Conservation (phyloP, 768 basidiomycete genomes). For the Kwoniella dendrophila region DNA sequence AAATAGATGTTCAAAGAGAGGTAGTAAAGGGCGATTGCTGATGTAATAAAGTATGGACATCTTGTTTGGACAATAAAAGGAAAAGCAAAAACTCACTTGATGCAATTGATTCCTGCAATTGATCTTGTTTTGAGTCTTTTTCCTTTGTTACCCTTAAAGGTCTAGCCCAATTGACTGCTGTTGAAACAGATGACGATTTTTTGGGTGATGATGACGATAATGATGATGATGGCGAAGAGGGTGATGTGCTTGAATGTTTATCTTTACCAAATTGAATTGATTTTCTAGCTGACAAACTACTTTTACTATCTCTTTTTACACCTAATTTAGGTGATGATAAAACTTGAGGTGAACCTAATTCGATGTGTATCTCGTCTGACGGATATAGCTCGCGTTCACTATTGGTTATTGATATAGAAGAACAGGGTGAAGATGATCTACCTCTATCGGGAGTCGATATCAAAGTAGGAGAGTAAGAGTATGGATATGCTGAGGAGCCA, state of each 20-base stretch:
- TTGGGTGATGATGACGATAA: conserved; percentile 1
- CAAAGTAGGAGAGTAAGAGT: no score
- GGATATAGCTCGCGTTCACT: not conserved
- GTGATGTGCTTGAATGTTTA: not conserved
- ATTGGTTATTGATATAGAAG: not conserved
- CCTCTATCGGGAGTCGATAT: conserved; percentile 18
- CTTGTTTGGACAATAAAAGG: not conserved
- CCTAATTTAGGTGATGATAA: conserved; percentile 13
- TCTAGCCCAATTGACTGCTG: conserved; percentile 34
- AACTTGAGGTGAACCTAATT: conserved; percentile 10
- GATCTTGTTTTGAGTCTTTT: no score
- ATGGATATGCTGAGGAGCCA: conserved; percentile 6
- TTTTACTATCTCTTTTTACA: not conserved
- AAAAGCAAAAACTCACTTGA: conserved; percentile 10
- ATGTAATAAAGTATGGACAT: not conserved
- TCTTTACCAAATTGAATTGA: conserved; percentile 13
- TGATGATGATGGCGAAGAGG: not conserved
- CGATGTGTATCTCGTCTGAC: not conserved
- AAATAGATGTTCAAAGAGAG: not conserved
- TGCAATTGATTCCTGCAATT: not conserved
- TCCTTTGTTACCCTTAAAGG: conserved; percentile 27
- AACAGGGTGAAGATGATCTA: not conserved
- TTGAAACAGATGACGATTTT: no score
- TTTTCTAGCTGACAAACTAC: not conserved
- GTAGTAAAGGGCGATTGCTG: not conserved